Conservation (phyloP, 2,329 filamentous ascomycete genomes). For the Colletotrichum viniferum region DNA sequence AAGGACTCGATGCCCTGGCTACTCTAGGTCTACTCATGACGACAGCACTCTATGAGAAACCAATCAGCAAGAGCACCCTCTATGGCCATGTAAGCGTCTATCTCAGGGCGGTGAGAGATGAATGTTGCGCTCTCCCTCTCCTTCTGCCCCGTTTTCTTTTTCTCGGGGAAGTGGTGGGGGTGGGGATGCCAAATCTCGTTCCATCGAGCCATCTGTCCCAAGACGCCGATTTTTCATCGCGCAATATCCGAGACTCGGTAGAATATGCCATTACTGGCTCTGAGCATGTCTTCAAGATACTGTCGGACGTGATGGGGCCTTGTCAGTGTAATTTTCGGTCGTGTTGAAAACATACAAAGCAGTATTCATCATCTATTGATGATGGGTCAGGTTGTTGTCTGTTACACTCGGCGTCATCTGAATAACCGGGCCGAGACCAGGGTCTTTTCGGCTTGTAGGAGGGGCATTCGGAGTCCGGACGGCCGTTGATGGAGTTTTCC, state of each 20-base stretch:
- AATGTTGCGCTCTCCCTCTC: neutral
- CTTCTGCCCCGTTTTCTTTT: neutral
- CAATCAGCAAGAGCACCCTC: neutral
- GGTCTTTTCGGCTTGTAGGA: neutral
- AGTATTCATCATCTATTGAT: neutral
- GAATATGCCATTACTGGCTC: neutral
- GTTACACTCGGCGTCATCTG: neutral
- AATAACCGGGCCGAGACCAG: neutral
- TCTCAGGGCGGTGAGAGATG: neutral
- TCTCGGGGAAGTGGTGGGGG: neutral
- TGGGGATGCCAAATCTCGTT: neutral
- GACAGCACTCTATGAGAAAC: rapidly evolving
- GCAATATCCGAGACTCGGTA: neutral
- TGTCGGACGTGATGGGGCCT: rapidly evolving
- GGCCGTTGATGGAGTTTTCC: neutral
- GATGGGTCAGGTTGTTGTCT: neutral
- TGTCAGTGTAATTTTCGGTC: neutral
- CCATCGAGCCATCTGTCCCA: rapidly evolving
- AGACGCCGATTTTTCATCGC: rapidly evolving
- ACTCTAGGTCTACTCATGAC: rapidly evolving
- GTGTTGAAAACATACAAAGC: neutral
- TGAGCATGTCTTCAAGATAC: rapidly evolving
- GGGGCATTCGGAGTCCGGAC: neutral
- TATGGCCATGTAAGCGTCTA: neutral
- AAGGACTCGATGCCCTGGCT: rapidly evolving